Conservation (phyloP, 768 basidiomycete species). For the Psilocybe cyanescens region DNA sequence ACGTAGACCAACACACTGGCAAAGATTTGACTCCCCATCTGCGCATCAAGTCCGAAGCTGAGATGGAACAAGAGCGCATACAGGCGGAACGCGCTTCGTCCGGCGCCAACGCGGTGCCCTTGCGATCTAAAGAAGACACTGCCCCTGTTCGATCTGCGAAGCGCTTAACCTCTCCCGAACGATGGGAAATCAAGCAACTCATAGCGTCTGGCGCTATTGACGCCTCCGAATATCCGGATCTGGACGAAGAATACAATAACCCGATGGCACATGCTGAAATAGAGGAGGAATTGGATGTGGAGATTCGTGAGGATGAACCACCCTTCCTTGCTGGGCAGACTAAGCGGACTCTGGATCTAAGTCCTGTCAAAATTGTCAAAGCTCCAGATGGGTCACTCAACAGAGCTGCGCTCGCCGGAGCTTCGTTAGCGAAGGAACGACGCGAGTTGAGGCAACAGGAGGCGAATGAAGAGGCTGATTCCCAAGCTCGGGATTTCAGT, state of each 20-base stretch:
- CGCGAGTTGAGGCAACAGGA: slow-evolving; percentile 94
- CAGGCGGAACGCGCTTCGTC: slow-evolving; percentile 67
- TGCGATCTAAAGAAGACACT: slow-evolving; percentile 54
- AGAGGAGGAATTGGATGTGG: slow-evolving; percentile 97
- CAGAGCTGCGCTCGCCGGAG: slow-evolving; percentile 92
- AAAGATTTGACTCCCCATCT: slow-evolving; percentile 94
- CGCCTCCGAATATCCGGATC: slow-evolving; percentile 91
- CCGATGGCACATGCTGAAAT: slow-evolving; percentile 82
- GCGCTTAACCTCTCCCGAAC: slow-evolving; percentile 92
- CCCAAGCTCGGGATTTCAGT: slow-evolving; percentile 92
- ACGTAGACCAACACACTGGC: slow-evolving; percentile 91
- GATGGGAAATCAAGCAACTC: slow-evolving; percentile 99
- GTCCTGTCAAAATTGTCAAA: slow-evolving; percentile 97
- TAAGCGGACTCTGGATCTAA: slow-evolving; percentile 92
- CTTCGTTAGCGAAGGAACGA: slow-evolving; percentile 92
- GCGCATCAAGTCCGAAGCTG: slow-evolving; percentile 92
- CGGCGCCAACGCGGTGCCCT: slow-evolving; percentile 87
- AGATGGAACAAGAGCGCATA: slow-evolving; percentile 81
- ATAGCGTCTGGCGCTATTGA: slow-evolving; percentile 93
- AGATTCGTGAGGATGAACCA: slow-evolving; percentile 96
- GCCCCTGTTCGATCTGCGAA: slow-evolving; percentile 78
- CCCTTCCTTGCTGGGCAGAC: slow-evolving; percentile 96
- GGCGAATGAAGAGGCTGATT: slow-evolving; percentile 91
- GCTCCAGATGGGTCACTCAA: slow-evolving; percentile 98
- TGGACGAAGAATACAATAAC: slow-evolving; percentile 85